Evolutionary conservation across 441 rosid genomes (phyloP).

Genomic region (Gossypium armourianum): DNA sequence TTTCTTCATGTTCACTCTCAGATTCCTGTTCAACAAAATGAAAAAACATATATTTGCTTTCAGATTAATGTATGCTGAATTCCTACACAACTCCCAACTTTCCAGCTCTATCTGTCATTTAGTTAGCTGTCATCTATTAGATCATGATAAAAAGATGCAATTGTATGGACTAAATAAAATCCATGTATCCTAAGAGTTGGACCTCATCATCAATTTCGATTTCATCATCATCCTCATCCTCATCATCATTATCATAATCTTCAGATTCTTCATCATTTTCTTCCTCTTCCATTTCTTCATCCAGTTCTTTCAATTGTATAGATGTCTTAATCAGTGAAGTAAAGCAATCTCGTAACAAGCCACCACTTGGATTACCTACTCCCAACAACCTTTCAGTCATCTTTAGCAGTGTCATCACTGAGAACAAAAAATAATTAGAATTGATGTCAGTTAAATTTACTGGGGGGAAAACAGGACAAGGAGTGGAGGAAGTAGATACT

Average conservation of each 20-base stretch:
- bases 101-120: neutral
- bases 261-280: conserved; percentile 41
- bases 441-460: neutral
- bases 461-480: neutral
- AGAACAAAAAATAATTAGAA: conserved; percentile 11
- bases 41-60: neutral
- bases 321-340: conserved; percentile 52
- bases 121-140: neutral
- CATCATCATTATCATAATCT: conserved; percentile 22
- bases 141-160: neutral
- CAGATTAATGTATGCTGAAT: neutral
- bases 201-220: conserved; percentile 48
- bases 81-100: conserved; percentile 2
- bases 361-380: conserved; percentile 28
- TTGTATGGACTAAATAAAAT: conserved; percentile 7
- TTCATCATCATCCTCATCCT: conserved; percentile 33
- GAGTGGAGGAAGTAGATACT: neutral
- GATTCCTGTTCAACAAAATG: conserved; percentile 45
- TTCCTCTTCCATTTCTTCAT: conserved; percentile 46
- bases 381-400: conserved; percentile 50
- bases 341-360: conserved; percentile 41
- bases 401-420: conserved; percentile 58
- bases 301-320: conserved; percentile 39
- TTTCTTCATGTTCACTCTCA: conserved; percentile 64
- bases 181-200: conserved; percentile 4